Evolutionary conservation across 202 grass and related monocot species (phyloP).

Genomic region (Dendrocalamus latiflorus): DNA sequence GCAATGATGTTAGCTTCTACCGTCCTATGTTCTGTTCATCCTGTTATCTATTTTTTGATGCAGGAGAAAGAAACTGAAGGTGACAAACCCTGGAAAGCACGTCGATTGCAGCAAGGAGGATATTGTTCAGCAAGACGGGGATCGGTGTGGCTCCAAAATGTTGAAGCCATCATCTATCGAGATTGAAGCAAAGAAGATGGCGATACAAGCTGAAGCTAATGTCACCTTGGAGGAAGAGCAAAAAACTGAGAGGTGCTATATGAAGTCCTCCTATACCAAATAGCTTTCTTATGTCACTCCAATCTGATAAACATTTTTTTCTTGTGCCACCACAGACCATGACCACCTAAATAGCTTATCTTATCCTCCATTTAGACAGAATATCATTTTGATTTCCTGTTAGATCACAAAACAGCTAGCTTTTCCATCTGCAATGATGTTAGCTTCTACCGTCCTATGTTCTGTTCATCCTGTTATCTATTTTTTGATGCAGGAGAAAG

Average conservation of each 20-base stretch:
- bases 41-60: conserved; percentile 29
- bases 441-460: neutral
- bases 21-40: conserved; percentile 18
- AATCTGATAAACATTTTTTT: neutral
- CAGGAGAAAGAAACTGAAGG: conserved; percentile 65
- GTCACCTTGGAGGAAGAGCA: neutral
- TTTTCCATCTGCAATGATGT: neutral
- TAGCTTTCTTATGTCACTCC: neutral
- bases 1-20: neutral
- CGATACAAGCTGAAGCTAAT: conserved; percentile 7
- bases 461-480: conserved; percentile 12
- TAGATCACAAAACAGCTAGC: neutral
- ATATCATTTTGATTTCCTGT: neutral
- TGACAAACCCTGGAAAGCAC: conserved; percentile 21
- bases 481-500: conserved; percentile 63
- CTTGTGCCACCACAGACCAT: too few relatives aligned
- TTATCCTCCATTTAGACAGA: neutral
- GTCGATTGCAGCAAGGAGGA: conserved; percentile 14
- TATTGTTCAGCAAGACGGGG: neutral
- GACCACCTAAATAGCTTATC: neutral
- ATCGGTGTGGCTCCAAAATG: conserved; percentile 6
- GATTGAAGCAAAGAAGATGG: conserved; percentile 5
- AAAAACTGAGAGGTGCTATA: conserved; percentile 17
- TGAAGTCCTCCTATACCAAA: neutral
- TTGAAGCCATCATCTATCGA: neutral